Conservation (phyloP, 2,329 filamentous ascomycete species). For the Microcera coccophila region DNA sequence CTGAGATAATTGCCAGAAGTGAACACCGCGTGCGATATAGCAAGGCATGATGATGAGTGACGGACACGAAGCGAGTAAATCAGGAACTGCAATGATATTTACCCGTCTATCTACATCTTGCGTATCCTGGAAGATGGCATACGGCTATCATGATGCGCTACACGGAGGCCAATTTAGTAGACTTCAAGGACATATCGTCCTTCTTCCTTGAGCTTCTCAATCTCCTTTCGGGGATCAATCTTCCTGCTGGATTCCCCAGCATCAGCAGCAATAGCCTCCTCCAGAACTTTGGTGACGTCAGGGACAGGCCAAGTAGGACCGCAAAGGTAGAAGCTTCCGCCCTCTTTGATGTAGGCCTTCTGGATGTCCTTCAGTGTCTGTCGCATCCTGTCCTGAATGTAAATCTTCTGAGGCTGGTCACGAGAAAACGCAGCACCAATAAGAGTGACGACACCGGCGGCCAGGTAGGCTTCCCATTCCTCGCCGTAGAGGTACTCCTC, state of each 20-base stretch:
- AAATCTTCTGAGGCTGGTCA: slow-evolving; percentile 97
- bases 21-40: not conserved
- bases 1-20: too few relatives aligned
- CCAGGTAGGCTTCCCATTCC: slow-evolving; percentile 98
- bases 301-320: slow-evolving; percentile 98
- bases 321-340: slow-evolving; percentile 94
- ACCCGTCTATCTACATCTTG: slow-evolving; percentile 15
- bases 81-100: slow-evolving; percentile 23
- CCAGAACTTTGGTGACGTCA: slow-evolving; percentile 87
- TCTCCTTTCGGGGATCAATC: slow-evolving; percentile 82
- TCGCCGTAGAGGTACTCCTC: slow-evolving; percentile 99
- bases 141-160: slow-evolving; percentile 9
- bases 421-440: slow-evolving; percentile 92
- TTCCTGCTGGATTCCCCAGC: slow-evolving; percentile 69
- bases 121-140: slow-evolving; percentile 20
- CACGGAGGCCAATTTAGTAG: slow-evolving; percentile 57
- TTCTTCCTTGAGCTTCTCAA: slow-evolving; percentile 95
- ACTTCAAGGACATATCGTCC: slow-evolving; percentile 94
- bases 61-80: not conserved
- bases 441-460: slow-evolving; percentile 90
- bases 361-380: slow-evolving; percentile 79
- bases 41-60: not conserved
- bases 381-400: slow-evolving; percentile 98
- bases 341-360: slow-evolving; percentile 78
- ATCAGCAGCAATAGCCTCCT: slow-evolving; percentile 83